phyloP scores from a whole-genome alignment of 1,139 yeast genomes.

The Saccharomycopsis crataegensis region DNA sequence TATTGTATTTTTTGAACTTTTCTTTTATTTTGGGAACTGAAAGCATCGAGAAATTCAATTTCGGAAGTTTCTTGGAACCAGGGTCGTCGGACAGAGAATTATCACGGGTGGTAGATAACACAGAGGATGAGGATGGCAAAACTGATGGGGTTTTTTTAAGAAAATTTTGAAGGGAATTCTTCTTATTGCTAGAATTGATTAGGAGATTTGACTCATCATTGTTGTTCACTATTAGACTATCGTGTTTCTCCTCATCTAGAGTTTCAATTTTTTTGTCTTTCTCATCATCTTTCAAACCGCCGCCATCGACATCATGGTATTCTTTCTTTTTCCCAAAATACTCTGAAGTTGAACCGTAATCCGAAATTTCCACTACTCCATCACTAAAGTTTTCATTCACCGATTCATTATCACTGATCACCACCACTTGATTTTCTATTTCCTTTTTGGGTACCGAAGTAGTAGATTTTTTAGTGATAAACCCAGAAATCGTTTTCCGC shows the following conservation, averaged over 20 bases:
- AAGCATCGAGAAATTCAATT: conserved; percentile 1
- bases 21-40: conserved; percentile 10
- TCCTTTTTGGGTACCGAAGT: background rate
- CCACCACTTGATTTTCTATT: background rate
- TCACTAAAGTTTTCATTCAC: background rate
- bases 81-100: too few relatives aligned
- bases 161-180: background rate
- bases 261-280: background rate
- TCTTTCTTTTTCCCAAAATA: background rate
- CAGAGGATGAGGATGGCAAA: too few relatives aligned
- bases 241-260: background rate
- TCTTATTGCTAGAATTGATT: background rate
- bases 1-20: conserved; percentile 2
- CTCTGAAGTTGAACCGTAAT: background rate
- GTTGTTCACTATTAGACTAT: background rate
- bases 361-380: background rate
- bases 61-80: conserved; percentile 3
- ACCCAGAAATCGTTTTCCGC: background rate
- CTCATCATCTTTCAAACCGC: background rate
- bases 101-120: too few relatives aligned
- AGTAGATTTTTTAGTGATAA: background rate
- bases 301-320: background rate
- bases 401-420: background rate
- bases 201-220: background rate
- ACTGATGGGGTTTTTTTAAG: background rate